Conservation (phyloP, 306 rosid species). For the Cucumis cinereus region DNA sequence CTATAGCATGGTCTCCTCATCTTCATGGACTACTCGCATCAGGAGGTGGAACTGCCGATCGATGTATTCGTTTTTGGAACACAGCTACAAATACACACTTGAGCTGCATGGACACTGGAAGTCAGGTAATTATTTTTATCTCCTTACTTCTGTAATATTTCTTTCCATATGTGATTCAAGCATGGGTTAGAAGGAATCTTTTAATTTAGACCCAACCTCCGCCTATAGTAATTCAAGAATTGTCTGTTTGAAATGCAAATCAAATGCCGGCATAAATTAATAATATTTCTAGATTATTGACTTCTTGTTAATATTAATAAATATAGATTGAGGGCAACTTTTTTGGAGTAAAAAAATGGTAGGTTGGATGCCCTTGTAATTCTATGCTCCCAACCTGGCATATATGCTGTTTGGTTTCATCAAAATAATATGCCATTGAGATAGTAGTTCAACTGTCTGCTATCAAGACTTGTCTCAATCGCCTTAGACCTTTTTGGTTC, state of each 20-base stretch:
- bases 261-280: not conserved
- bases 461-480: not conserved
- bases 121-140: slow-evolving; percentile 57
- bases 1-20: slow-evolving; percentile 99
- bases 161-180: slow-evolving; percentile 6
- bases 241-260: not conserved
- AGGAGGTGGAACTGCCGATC: slow-evolving; percentile 97
- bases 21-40: slow-evolving; percentile 99
- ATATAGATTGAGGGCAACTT: not conserved
- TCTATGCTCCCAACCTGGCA: slow-evolving; percentile 1
- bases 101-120: slow-evolving; percentile 96
- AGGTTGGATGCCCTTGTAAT: not conserved
- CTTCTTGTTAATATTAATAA: not conserved
- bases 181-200: not conserved
- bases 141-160: slow-evolving; percentile 2
- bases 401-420: not conserved
- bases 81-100: slow-evolving; percentile 88
- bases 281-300: not conserved
- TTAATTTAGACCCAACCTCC: not conserved
- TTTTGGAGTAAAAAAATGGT: not conserved
- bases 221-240: not conserved
- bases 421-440: not conserved
- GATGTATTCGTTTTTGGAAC: slow-evolving; percentile 97
- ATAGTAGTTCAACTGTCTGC: slow-evolving; percentile 4
- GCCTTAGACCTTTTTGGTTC: not conserved